Base-by-base conservation (phyloP, 2,329 filamentous ascomycete species). In the Hypoxylon sp. region DNA sequence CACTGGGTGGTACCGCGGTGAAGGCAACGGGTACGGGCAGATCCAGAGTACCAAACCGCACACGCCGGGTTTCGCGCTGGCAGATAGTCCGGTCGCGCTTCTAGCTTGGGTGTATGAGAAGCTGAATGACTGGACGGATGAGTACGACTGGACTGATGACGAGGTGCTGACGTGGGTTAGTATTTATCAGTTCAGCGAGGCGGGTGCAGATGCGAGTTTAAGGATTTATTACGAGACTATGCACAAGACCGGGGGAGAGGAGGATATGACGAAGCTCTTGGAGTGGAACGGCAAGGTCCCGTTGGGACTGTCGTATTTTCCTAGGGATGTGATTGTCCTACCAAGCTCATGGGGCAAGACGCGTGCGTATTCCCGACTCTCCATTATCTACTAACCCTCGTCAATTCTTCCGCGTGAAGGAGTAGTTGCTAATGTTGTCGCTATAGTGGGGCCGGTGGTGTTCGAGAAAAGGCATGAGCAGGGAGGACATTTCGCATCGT, bases 71-170 rank as follows among this genome's bases (percentile, higher is more conserved):
- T 92, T 92, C 74, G 87, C 84, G 0, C 82, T 94, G 1, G 82
- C 86, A 0, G 91, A 94, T 75, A 89, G 86, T 3, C 93, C 92
- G 0, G 85, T 92, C 0, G 91, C 85, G 0, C 79, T 94, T 3
- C 81, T 95, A 0, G 87, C 90, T 0, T 95, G 93, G 93, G 88
- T 95, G 32, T 91, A 91, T 70, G 93, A 95, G 79, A 95, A 95
- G 76, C 80, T 95, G 21, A 86, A 89, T 63, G 89, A 91, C 71
- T 95, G 92, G 92, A 90, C 89, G 0, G 91, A 94, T 72, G 74
- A 70, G 0, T 93, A 94, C 74, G 80, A 85, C 0, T 94, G 91
- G 91, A 90, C 87, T 0, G 89, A 93, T 62, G 90, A 93, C 56
- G 91, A 94, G 79, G 85, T 94, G 5, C 79, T 93, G 23, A 92